Evolutionary conservation across 2,329 filamentous ascomycete species (phyloP), one percentile per base, ranked within the genome.

Genomic region (Claviceps pazoutovae): DNA sequence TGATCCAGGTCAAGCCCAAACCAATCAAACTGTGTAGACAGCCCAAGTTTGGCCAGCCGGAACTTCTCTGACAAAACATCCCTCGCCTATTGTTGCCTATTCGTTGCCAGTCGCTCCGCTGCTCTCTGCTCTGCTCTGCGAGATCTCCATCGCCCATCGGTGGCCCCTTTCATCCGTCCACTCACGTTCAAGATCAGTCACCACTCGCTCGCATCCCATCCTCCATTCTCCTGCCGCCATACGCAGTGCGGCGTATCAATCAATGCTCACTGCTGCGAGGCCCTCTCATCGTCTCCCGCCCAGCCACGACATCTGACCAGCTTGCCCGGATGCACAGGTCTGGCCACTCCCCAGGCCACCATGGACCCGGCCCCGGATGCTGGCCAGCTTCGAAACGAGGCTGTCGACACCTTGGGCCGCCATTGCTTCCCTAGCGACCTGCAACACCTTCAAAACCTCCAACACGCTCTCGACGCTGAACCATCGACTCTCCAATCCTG

Each of bases 311-410:
- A 61, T 63, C 65, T 64, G 61, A 65, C 62, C 60, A 64, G 66
- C 67, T 66, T 68, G 67, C 70, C 68, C 53, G 61, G 64, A 71
- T 71, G 69, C 66, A 65, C 65, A 66, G 64, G 65, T 65, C 72
- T 68, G 66, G 77, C 56, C 55, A 60, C 61, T 46, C 46, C 46
- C 51, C 42, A 48, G 54, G 53, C 48, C 53, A 50, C 50, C 56
- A 60, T 60, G 59, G 59, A 58, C 56, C 63, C 60, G 60, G 65
- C 62, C 61, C 58, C 59, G 55, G 58, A 61, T 57, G 60, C 56
- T 53, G 61, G 58, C 60, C 59, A 61, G 57, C 44, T 55, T 53
- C 48, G 37, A 48, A 49, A 54, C 50, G 54, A 53, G 49, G 30
- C 52, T 52, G 51, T 53, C 50, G 53, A 55, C 42, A 41, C 51